Base-by-base conservation (phyloP, 352 stramenopile species). In the Pythium scleroteichum region DNA sequence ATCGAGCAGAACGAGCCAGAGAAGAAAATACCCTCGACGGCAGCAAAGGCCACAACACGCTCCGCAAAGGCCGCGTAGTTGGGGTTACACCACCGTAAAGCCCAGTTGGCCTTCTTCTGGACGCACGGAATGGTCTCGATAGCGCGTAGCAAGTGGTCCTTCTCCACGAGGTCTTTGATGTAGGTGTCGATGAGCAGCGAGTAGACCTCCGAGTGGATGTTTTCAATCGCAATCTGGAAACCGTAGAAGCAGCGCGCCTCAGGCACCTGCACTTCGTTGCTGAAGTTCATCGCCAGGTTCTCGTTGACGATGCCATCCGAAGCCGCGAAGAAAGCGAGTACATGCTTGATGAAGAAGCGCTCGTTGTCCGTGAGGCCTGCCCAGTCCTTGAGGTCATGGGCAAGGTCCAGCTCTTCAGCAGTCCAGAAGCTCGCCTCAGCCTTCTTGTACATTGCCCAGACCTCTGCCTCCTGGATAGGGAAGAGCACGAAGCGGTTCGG, bases 361-460 rank as follows among this genome's bases (percentile, higher is more conserved):
- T 99, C 96, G 72, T 98, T 98, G 70, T 96, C 78, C 53, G 85
- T 92, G 6, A 99, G 81, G n/a, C 75, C 82, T 14, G 35, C 66
- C 95, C 95, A 99, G 78, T 99, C 95, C 68, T 98, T 98, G 29
- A 96, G 66, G 74, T 99, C 97, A 59, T 97, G 86, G 10, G 92
- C 94, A 2, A 99, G 77, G 64, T 99, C 97, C 42, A 99, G 83
- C 80, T 99, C 97, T 71, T 99, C 97, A 9, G 96, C 96, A 20
- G 97, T 99, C 97, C 97, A 99, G 82, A 99, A 99, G 53, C 82
- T 98, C 19, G 97, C 97, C 71, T 99, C 97, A 5, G 97, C 96
- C 68, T 99, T 98, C 85, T 99, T 99, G 92, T 99, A 99, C 94
- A 99, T 99, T 54, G 96, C 72, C 97, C 97, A 99, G 76, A 98